Conservation (phyloP, 352 stramenopile genomes). For the Pythium biforme region DNA sequence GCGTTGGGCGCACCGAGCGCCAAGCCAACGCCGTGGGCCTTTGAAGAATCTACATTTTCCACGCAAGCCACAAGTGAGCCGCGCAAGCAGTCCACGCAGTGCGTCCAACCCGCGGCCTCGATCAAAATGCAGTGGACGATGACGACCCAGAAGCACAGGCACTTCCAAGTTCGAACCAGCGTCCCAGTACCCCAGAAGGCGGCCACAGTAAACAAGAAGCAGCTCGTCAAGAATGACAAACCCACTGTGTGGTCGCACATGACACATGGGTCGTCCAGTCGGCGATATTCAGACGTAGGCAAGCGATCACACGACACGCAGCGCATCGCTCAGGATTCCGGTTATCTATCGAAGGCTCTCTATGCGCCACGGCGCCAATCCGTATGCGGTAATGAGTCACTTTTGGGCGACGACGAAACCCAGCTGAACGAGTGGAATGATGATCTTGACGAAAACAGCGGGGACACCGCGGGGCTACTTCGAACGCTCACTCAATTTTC, state of each 20-base stretch:
- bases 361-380: constrained; percentile 2
- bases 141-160: neutral
- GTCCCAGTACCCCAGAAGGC: neutral
- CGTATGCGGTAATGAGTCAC: no score
- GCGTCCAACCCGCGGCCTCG: neutral
- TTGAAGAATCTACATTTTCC: neutral
- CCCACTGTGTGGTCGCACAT: neutral
- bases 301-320: neutral
- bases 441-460: neutral
- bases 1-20: neutral
- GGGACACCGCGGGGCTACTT: neutral
- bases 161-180: no score
- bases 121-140: neutral
- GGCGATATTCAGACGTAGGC: neutral
- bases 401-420: neutral
- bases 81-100: neutral
- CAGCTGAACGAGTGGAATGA: neutral
- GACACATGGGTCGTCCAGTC: neutral
- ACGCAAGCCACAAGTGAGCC: neutral
- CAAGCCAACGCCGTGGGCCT: neutral
- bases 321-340: neutral
- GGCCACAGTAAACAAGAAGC: neutral
- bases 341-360: neutral
- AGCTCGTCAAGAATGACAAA: constrained; percentile 16
- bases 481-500: neutral